Evolutionary conservation across 2,329 filamentous ascomycete species (phyloP), one percentile per base, ranked within the genome.

Genomic region (Lachnum nothofagi): DNA sequence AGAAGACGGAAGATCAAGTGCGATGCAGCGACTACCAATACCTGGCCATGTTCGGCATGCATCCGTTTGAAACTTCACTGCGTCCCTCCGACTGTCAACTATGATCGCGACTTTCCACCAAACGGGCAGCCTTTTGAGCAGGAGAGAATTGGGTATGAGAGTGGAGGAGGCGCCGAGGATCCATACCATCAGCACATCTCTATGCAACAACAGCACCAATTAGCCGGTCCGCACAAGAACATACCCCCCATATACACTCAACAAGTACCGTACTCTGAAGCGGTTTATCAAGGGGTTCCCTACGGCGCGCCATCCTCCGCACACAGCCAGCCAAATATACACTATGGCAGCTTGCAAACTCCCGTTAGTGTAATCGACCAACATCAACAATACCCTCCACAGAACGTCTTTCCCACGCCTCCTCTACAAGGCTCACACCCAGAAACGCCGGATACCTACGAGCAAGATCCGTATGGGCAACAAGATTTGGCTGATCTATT

Each of bases 1-100:
- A 81, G 91, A 54, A 85, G 90, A 69, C 82, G 91, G 63, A 98
- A 98, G 70, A 98, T 98, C 67, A 95, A 95, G 69, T 98, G 91
- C 71, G 93, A 97, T 72, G 90, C 91, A 44, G 91, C 91, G 17
- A 95, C 91, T 12, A 96, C 91, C 34, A 96, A 97, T 68, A 90
- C 89, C 31, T 97, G 93, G 91, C 93, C 93, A 23, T 97, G 91
- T 69, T 93, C 91, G 34, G 89, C 93, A 29, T 98, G 91, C 67
- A 86, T 90, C 54, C 82, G 91, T 42, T 75, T 97, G 54, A 97
- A 96, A 72, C 79, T 96, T 51, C 88, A 93, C 62, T 97, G 93
- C 67, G 85, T 96, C 22, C 89, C 90, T 39, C 93, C 91, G 16
- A 65, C 63, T 17, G 61, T 65, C 31, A 65, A 61, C 33, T 65